Conservation (phyloP, 2,329 filamentous ascomycete genomes). For the Myotisia sp. region DNA sequence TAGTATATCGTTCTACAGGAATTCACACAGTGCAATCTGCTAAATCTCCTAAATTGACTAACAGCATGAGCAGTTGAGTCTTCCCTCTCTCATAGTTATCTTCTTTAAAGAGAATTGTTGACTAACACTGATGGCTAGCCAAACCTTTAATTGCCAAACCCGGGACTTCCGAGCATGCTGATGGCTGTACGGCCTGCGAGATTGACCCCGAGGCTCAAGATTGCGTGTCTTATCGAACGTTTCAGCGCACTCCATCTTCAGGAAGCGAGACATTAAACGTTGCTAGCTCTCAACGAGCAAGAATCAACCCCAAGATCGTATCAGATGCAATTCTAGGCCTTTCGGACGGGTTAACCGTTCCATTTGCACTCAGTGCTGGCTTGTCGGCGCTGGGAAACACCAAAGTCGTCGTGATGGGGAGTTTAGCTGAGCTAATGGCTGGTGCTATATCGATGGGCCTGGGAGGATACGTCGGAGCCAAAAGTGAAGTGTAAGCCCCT, state of each 20-base stretch:
- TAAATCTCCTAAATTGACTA: too few species aligned
- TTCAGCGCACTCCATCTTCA: not conserved
- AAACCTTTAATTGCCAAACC: too few species aligned
- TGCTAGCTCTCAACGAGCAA: constrained; percentile 15
- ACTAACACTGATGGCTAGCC: too few species aligned
- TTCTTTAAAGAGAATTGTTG: not conserved
- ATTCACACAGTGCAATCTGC: too few species aligned
- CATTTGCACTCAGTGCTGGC: constrained; percentile 31
- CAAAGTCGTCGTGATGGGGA: constrained; percentile 27
- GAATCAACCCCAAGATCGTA: constrained; percentile 32
- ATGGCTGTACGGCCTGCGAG: not conserved
- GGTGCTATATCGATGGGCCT: constrained; percentile 31
- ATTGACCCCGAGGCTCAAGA: constrained; percentile 1
- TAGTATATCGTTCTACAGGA: too few species aligned
- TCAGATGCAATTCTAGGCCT: constrained; percentile 32
- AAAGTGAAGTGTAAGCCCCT: constrained; percentile 37
- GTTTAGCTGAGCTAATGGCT: constrained; percentile 29
- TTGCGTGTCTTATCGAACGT: constrained; percentile 1
- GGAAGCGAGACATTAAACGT: not conserved
- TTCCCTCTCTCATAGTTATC: not conserved
- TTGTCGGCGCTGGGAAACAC: constrained; percentile 27
- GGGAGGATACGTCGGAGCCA: constrained; percentile 33
- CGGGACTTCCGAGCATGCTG: too few species aligned
- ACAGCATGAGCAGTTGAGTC: constrained; percentile 2
- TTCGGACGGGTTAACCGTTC: constrained; percentile 31